These are phyloP conservation scores for Rhytidhysteron rufulum DNA, from an alignment of 2,329 filamentous ascomycete species.

Conservation along the genomic window DNA sequence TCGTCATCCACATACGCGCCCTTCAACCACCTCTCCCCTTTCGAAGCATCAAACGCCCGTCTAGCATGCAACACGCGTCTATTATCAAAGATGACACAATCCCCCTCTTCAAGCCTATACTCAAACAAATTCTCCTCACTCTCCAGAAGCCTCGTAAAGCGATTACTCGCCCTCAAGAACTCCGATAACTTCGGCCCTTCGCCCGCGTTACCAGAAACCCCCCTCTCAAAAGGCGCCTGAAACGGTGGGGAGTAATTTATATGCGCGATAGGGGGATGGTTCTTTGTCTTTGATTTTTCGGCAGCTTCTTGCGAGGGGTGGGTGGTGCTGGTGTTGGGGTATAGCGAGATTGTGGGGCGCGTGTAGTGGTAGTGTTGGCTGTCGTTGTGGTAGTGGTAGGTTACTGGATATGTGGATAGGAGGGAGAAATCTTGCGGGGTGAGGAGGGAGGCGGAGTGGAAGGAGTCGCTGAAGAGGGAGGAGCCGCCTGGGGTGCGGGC, in stretches of 20 bases:
- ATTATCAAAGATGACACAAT: conserved; percentile 94
- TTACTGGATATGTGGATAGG: conserved; percentile 46
- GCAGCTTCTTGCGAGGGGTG: conserved; percentile 11
- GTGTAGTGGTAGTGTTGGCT: conserved; percentile 59
- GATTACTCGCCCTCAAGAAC: conserved; percentile 41
- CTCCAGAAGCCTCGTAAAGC: conserved; percentile 61
- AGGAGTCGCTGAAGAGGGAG: conserved; percentile 79
- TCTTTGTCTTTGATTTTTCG: conserved; percentile 3
- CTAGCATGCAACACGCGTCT: conserved; percentile 79
- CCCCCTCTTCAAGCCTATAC: conserved; percentile 70
- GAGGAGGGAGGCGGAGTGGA: conserved; percentile 54
- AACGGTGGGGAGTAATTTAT: conserved; percentile 78
- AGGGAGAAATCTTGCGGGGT: conserved; percentile 28
- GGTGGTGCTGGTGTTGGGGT: conserved; percentile 18
- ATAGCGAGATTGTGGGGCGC: conserved; percentile 54
- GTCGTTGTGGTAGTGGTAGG: conserved; percentile 66
- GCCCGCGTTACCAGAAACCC: conserved; percentile 15
- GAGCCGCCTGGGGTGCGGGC: conserved; percentile 77
- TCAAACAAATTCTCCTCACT: conserved; percentile 59
- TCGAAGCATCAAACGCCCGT: conserved; percentile 63
- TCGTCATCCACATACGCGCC: conserved; percentile 77
- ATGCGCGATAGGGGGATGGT: conserved; percentile 33
- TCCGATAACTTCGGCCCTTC: conserved; percentile 19
- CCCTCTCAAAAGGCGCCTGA: conserved; percentile 54
- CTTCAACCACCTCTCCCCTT: conserved; percentile 74